These are phyloP conservation scores for Myrica gale DNA, from an alignment of 306 rosid genomes.

Conservation along the genomic window DNA sequence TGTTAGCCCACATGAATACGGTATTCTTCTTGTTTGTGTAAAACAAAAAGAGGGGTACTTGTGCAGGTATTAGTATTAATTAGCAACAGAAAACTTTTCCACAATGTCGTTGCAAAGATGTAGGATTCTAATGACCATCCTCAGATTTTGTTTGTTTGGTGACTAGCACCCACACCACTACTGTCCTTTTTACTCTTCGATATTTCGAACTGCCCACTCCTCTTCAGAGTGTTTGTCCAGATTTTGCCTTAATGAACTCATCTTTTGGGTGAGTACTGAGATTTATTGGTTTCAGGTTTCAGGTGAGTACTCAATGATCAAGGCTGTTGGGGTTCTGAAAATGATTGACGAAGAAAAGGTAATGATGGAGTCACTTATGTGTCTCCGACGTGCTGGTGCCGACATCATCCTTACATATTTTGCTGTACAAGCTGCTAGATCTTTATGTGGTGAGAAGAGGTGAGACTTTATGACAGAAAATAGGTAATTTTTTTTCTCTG, in stretches of 20 bases:
- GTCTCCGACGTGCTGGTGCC: slow-evolving; percentile 97
- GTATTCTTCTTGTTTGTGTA: no score
- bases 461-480: slow-evolving; percentile 28
- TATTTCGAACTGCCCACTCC: not conserved
- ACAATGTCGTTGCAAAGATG: not conserved
- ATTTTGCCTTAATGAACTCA: not conserved
- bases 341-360: slow-evolving; percentile 93
- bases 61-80: not conserved
- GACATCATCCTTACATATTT: slow-evolving; percentile 83
- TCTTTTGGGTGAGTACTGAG: not conserved
- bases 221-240: not conserved
- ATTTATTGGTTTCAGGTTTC: slow-evolving; percentile 57
- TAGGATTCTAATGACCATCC: not conserved
- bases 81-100: not conserved
- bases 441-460: slow-evolving; percentile 80
- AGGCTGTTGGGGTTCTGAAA: slow-evolving; percentile 80
- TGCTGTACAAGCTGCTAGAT: slow-evolving; percentile 82
- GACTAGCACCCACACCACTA: not conserved
- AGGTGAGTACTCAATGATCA: slow-evolving; percentile 96
- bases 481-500: slow-evolving; percentile 9
- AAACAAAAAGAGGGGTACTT: no score
- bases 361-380: slow-evolving; percentile 88
- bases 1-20: not conserved
- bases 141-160: not conserved
- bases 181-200: not conserved